phyloP scores from a whole-genome alignment of 1,284 basidiomycete genomes.

The Leccinum solheimii region DNA sequence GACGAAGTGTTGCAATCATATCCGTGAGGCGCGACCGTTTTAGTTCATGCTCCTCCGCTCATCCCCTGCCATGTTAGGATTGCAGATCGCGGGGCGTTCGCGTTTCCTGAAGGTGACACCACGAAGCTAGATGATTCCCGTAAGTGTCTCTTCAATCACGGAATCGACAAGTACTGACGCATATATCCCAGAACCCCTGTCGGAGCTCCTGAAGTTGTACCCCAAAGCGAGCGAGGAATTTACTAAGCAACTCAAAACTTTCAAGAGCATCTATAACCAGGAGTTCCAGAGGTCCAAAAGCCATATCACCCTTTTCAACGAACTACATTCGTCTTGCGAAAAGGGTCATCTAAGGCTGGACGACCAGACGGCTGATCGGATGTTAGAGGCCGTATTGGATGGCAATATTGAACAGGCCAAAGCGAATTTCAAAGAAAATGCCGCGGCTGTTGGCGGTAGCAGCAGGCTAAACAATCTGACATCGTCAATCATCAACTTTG shows the following conservation, averaged over 20 bases:
- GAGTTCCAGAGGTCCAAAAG: slow-evolving; percentile 26
- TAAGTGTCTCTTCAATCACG: background rate
- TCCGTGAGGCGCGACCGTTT: slow-evolving; percentile 23
- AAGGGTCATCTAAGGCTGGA: slow-evolving; percentile 5
- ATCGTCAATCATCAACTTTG: too few species aligned
- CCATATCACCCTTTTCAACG: slow-evolving; percentile 19
- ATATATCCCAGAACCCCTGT: slow-evolving; percentile 20
- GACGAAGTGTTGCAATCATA: slow-evolving; percentile 23
- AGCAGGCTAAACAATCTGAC: background rate
- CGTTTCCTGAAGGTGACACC: background rate
- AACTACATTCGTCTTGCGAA: slow-evolving; percentile 9
- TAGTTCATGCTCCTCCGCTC: background rate
- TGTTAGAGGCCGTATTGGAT: slow-evolving; percentile 17
- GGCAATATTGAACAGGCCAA: slow-evolving; percentile 11
- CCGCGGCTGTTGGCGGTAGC: too few species aligned
- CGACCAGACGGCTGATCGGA: background rate
- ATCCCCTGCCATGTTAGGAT: slow-evolving; percentile 9
- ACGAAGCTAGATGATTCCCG: slow-evolving; percentile 4
- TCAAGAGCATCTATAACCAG: background rate
- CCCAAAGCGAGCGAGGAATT: slow-evolving; percentile 20
- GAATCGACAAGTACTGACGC: background rate
- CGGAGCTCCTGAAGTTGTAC: slow-evolving; percentile 13
- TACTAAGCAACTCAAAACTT: background rate
- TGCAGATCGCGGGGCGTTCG: slow-evolving; percentile 20
- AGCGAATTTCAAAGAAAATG: background rate